phyloP scores from a whole-genome alignment of 2,329 filamentous ascomycete genomes.

The Pseudocercospora fuligena region DNA sequence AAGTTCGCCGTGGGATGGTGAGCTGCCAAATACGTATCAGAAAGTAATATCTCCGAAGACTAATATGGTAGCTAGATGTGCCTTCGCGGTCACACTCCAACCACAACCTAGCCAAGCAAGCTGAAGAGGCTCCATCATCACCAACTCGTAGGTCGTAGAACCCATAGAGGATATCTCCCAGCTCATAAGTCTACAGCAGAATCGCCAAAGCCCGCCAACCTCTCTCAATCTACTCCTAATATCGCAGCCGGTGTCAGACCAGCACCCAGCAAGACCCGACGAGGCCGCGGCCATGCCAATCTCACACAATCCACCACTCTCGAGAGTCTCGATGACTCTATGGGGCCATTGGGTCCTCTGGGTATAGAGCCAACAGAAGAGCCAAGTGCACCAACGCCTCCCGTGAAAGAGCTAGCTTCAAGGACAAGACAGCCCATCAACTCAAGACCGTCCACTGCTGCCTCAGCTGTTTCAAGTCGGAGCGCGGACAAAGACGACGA shows the following conservation, averaged over 20 bases:
- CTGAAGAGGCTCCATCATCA: slow-evolving; percentile 33
- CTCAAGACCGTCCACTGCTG: slow-evolving; percentile 51
- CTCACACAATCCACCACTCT: slow-evolving; percentile 79
- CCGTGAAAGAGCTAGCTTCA: slow-evolving; percentile 63
- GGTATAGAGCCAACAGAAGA: slow-evolving; percentile 57
- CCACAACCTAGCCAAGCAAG: slow-evolving; percentile 47
- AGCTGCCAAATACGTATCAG: slow-evolving; percentile 9
- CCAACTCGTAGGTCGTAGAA: slow-evolving; percentile 26
- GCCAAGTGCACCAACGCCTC: slow-evolving; percentile 64
- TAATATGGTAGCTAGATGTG: slow-evolving; percentile 46
- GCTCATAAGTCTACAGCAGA: slow-evolving; percentile 1
- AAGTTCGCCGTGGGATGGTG: slow-evolving; percentile 41
- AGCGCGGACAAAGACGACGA: slow-evolving; percentile 71
- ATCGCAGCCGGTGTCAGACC: slow-evolving; percentile 34
- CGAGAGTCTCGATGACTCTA: slow-evolving; percentile 72
- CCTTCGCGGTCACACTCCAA: slow-evolving; percentile 51
- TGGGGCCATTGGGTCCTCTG: slow-evolving; percentile 75
- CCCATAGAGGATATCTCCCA: slow-evolving; percentile 21
- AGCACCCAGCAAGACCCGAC: slow-evolving; percentile 49
- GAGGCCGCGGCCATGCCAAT: slow-evolving; percentile 67
- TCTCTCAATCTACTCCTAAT: slow-evolving; percentile 29
- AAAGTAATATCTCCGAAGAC: too few species aligned
- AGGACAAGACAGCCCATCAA: slow-evolving; percentile 46
- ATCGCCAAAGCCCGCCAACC: slow-evolving; percentile 21
- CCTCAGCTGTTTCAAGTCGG: slow-evolving; percentile 56